Evolutionary conservation across 345 rosid genomes (phyloP), one percentile per base, ranked within the genome.

Genomic region (Raphanus sativus): DNA sequence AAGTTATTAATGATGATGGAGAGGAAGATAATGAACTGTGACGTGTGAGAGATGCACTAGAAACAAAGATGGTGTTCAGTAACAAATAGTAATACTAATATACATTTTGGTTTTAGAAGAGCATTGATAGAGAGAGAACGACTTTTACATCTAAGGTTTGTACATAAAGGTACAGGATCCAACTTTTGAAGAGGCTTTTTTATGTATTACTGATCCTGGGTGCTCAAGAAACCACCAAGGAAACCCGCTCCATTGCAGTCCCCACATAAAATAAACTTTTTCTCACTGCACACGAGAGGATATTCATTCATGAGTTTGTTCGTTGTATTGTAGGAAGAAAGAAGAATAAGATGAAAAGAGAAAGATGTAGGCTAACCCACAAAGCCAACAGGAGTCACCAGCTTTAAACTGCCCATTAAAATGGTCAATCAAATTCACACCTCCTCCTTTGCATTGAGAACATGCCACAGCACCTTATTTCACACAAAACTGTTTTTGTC

Each of bases 391-490:
- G 71, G 71, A 88, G 75, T 0, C 95, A 38, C 98, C 97, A 3
- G 97, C 97, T 87, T 94, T 94, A 65, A 92, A 92, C 86, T 78
- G 90, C n/a, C 98, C 98, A 72, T 89, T 87, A 84, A 90, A 94
- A 90, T 90, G 97, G 83, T 94, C 97, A 25, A 60, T 88, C 17
- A 95, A 82, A 80, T 94, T 94, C 71, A 92, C 92, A 52, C 97
- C 98, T 13, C 82, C 81, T 70, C 98, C 98, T 82, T 85, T 48
- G 85, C 97, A 94, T 80, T 90, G 95, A 50, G 85, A 11, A 80
- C 97, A 94, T 52, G 75, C 77, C 74, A 70, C 71, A 55, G 80
- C 83, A 74, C 98, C 98, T 60, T 90, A 8, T 34, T 63, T 50
- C 13, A 12, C 45, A 72, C 45, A 56, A 42, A 7, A 38, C 55